A percentile compares a stretch with the other conserved stretches of the same genome.
Conservation (phyloP, 176 grass and related monocot species). For the Melocanna baccifera region DNA sequence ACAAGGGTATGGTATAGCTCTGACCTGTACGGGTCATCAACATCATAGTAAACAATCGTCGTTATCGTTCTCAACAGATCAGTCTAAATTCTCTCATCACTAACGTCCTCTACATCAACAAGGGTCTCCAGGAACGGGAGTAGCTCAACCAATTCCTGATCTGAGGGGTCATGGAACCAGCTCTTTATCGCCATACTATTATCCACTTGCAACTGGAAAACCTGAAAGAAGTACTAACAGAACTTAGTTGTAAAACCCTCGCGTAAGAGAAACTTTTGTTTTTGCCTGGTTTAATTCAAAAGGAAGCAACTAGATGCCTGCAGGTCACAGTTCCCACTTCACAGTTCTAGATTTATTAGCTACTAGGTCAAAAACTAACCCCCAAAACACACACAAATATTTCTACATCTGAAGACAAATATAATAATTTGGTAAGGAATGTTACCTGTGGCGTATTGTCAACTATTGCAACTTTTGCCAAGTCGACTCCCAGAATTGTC, state of each 20-base stretch:
- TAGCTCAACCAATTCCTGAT: conserved; percentile 72
- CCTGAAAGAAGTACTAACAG: conserved; percentile 40
- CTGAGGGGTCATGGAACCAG: conserved; percentile 84
- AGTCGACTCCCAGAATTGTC: conserved; percentile 70
- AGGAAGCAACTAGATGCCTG: neutral
- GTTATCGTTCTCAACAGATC: no score
- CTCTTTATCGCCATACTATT: conserved; percentile 98
- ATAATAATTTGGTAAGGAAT: conserved; percentile 9
- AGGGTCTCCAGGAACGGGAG: conserved; percentile 83
- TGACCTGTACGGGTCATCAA: no score
- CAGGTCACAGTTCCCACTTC: neutral
- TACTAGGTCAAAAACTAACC: neutral
- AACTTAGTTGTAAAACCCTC: neutral
- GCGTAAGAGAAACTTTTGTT: neutral
- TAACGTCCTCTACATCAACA: conserved; percentile 61
- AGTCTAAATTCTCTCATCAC: no score
- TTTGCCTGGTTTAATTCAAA: neutral
- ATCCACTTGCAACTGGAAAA: conserved; percentile 91
- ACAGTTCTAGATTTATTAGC: neutral
- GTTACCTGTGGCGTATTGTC: conserved; percentile 95
- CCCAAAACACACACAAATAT: neutral
- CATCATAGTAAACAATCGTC: no score
- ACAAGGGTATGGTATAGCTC: no score
- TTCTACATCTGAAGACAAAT: neutral
- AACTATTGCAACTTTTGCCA: conserved; percentile 86